Evolutionary conservation across 2,329 filamentous ascomycete species (phyloP).

Genomic region (Fusarium hainanense): DNA sequence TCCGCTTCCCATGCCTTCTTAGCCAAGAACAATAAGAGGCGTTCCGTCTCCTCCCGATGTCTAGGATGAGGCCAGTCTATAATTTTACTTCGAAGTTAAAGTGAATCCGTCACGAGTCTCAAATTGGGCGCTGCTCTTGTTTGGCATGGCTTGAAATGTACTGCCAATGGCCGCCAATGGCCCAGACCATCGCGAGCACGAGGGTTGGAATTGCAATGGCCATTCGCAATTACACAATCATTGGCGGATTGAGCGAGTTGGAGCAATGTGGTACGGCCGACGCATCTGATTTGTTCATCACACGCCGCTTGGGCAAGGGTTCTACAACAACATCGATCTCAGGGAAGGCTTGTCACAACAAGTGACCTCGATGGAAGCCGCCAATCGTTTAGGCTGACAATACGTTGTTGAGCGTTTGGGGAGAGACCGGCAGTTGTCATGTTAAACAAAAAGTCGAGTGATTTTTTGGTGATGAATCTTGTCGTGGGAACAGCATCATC

Average conservation of each 20-base stretch:
- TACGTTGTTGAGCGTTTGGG: slow-evolving; percentile 1
- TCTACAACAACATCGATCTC: slow-evolving; percentile 23
- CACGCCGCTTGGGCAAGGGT: slow-evolving; percentile 24
- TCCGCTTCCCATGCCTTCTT: slow-evolving; percentile 13
- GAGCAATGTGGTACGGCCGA: slow-evolving; percentile 43
- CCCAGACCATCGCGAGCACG: slow-evolving; percentile 36
- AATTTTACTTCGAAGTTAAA: background rate
- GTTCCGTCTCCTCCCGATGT: slow-evolving; percentile 39
- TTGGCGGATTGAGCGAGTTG: slow-evolving; percentile 30
- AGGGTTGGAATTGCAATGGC: slow-evolving; percentile 33
- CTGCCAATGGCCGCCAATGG: slow-evolving; percentile 44
- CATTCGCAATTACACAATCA: slow-evolving; percentile 34
- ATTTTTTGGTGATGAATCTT: slow-evolving; percentile 3
- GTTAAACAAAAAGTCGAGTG: slow-evolving; percentile 21
- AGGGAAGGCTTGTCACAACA: slow-evolving; percentile 17
- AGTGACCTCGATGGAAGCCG: slow-evolving; percentile 15
- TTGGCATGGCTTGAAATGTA: background rate
- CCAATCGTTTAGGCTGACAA: slow-evolving; percentile 23
- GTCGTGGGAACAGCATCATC: background rate
- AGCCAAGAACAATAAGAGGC: background rate
- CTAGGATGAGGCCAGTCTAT: slow-evolving; percentile 5
- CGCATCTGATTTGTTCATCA: slow-evolving; percentile 39
- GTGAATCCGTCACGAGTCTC: slow-evolving; percentile 18
- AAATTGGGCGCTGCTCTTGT: background rate
- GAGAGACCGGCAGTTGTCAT: slow-evolving; percentile 5